phyloP scores from a whole-genome alignment of 257 asterid genomes.

The Lavandula angustifolia region DNA sequence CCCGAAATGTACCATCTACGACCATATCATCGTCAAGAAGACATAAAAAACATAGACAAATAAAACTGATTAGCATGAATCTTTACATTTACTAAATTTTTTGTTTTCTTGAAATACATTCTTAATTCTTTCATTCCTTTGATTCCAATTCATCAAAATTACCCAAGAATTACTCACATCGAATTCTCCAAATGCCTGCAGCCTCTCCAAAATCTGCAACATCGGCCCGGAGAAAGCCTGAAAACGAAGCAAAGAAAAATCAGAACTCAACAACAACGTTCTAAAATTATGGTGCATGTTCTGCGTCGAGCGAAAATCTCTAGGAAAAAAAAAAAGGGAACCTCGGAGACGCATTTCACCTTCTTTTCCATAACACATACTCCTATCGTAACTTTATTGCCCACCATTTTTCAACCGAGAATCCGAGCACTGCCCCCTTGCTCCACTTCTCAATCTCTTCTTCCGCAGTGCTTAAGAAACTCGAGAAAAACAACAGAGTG shows the following conservation, averaged over 20 bases:
- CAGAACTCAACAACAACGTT: conserved; percentile 10
- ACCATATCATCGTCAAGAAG: conserved; percentile 26
- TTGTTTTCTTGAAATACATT: neutral
- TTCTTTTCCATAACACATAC: conserved; percentile 99
- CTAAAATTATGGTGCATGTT: conserved; percentile 39
- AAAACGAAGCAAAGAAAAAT: conserved; percentile 7
- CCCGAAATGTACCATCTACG: conserved; percentile 83
- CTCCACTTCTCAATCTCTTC: conserved; percentile 30
- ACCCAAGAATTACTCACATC: conserved; percentile 49
- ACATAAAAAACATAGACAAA: neutral
- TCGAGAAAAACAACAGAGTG: neutral
- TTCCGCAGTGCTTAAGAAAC: conserved; percentile 34
- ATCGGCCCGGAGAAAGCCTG: conserved; percentile 83
- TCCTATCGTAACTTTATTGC: conserved; percentile 66
- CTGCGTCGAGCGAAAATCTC: conserved; percentile 25
- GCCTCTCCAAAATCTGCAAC: conserved; percentile 86
- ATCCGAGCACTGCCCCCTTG: conserved; percentile 1
- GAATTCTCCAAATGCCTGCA: conserved; percentile 87
- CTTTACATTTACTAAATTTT: no score
- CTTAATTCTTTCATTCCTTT: conserved; percentile 9
- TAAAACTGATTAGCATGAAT: neutral
- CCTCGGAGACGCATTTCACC: conserved; percentile 99
- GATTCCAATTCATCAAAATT: conserved; percentile 12
- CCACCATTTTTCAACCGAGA: conserved; percentile 41
- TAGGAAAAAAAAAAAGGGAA: conserved; percentile 47